Evolutionary conservation across 2,329 filamentous ascomycete species (phyloP).

Genomic region (Aspergillus sp.): DNA sequence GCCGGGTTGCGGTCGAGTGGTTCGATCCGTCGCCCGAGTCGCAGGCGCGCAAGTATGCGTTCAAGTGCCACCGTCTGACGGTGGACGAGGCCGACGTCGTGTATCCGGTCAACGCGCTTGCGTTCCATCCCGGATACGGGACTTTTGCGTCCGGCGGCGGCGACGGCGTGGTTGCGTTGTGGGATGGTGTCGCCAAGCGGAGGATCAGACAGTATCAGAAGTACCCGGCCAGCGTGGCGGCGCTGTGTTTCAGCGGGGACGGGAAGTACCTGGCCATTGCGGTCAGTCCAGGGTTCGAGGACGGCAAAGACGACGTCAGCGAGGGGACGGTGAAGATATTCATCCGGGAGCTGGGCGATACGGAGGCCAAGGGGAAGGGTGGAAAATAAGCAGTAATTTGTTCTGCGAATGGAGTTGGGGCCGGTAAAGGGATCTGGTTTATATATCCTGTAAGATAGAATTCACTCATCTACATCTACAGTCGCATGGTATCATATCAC

Average conservation of each 20-base stretch:
- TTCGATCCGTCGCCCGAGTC: slow-evolving; percentile 83
- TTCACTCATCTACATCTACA: no score
- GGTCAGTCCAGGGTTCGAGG: slow-evolving; percentile 78
- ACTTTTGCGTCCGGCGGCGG: slow-evolving; percentile 86
- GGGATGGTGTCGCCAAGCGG: slow-evolving; percentile 85
- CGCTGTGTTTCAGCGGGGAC: slow-evolving; percentile 65
- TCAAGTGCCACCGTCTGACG: slow-evolving; percentile 91
- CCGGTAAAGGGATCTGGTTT: neutral
- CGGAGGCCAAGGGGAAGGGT: slow-evolving; percentile 78
- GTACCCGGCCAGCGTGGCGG: slow-evolving; percentile 67
- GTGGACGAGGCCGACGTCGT: slow-evolving; percentile 65
- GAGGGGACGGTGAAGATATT: slow-evolving; percentile 67
- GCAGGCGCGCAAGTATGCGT: slow-evolving; percentile 90
- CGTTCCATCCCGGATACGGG: slow-evolving; percentile 73
- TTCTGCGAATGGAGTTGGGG: slow-evolving; percentile 5
- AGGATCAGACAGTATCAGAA: slow-evolving; percentile 83
- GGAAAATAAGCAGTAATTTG: slow-evolving; percentile 44
- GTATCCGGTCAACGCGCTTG: slow-evolving; percentile 81
- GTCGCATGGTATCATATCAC: neutral
- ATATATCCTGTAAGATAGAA: no score
- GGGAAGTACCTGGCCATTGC: slow-evolving; percentile 71
- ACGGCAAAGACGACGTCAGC: slow-evolving; percentile 67
- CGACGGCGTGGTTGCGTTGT: slow-evolving; percentile 83
- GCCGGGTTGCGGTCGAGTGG: slow-evolving; percentile 93
- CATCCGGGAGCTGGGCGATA: slow-evolving; percentile 74